Evolutionary conservation across 163 green algal species (phyloP), one percentile per base, ranked within the genome.

Genomic region (Chlamydomonas reinhardtii): DNA sequence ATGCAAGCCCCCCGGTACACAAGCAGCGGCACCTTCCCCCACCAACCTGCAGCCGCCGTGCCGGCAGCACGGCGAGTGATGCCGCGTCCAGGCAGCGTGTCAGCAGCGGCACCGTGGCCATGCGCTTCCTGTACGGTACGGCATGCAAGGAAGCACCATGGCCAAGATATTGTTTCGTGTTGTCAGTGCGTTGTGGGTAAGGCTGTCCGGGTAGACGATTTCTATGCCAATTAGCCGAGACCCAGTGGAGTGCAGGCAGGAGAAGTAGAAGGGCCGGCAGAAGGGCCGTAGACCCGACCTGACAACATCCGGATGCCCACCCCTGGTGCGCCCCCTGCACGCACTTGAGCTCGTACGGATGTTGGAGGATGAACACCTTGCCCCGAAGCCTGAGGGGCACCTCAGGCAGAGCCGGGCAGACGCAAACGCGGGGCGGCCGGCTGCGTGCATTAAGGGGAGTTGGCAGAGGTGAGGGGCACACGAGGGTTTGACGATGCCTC

Each of bases 31-130:
- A n/a, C n/a, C n/a, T n/a, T n/a, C n/a, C n/a, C n/a, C n/a, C 66
- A 1, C 75, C 24, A 34, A 87, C 85, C 52, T 82, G 61, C 31
- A 92, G 74, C 71, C 61, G 52, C 16, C 89, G 65, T 0, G 86
- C 89, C 16, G 87, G 83, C 66, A 89, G 62, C 76, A 89, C 62
- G 19, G 65, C 37, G 77, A 93, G 43, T 25, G 71, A 39, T 2
- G 65, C 79, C 4, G 31, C 34, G 52, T 74, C 69, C 31, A 92
- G 62, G 52, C 72, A 82, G 70, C 52, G 66, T 6, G 27, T 24
- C 56, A 93, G 79, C 66, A 93, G 73, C 31, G 83, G 77, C 39
- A 93, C 90, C 9, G 90, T 92, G 24, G 88, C 90, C 24, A 93
- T 62, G 19, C 81, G 72, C 52, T 84, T 85, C 54, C 79, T 85